Conservation (phyloP, 2,329 filamentous ascomycete genomes). For the Cercospora janseana region DNA sequence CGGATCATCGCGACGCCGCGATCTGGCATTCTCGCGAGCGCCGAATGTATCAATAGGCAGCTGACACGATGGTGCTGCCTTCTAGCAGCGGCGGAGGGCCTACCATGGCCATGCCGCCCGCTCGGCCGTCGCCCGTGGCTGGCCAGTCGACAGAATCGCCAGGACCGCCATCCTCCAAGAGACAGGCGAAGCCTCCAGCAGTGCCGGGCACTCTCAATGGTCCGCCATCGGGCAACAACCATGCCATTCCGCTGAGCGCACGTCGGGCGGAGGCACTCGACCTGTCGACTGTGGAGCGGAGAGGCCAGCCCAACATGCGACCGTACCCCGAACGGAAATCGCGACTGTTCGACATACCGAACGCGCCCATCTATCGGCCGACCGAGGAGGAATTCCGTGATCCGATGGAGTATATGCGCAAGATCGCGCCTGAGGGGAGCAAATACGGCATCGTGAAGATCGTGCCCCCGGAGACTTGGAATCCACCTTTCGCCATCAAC, state of each 20-base stretch:
- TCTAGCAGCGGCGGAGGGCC: conserved; percentile 27
- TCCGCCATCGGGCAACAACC: conserved; percentile 42
- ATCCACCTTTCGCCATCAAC: conserved; percentile 91
- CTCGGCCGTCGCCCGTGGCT: conserved; percentile 22
- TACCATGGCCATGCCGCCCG: conserved; percentile 13
- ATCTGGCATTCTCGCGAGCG: neutral
- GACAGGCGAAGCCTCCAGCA: conserved; percentile 24
- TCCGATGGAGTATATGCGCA: conserved; percentile 88
- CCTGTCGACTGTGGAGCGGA: conserved; percentile 83
- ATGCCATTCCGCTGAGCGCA: conserved; percentile 60
- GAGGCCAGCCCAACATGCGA: conserved; percentile 74
- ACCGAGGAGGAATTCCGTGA: conserved; percentile 94
- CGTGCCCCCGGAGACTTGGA: conserved; percentile 90
- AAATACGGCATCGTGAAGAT: conserved; percentile 94
- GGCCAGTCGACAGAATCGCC: conserved; percentile 17
- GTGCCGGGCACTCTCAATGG: conserved; percentile 37
- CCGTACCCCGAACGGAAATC: conserved; percentile 52
- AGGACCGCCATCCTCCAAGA: conserved; percentile 22
- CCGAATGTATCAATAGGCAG: conserved; percentile 12
- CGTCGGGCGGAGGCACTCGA: conserved; percentile 70
- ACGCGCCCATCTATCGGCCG: conserved; percentile 86
- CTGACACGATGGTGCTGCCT: conserved; percentile 33
- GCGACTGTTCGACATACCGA: conserved; percentile 78
- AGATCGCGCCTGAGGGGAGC: conserved; percentile 80
- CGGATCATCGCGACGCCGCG: neutral